phyloP scores from a whole-genome alignment of 1,139 yeast genomes.

The Saccharomyces hybrid region DNA sequence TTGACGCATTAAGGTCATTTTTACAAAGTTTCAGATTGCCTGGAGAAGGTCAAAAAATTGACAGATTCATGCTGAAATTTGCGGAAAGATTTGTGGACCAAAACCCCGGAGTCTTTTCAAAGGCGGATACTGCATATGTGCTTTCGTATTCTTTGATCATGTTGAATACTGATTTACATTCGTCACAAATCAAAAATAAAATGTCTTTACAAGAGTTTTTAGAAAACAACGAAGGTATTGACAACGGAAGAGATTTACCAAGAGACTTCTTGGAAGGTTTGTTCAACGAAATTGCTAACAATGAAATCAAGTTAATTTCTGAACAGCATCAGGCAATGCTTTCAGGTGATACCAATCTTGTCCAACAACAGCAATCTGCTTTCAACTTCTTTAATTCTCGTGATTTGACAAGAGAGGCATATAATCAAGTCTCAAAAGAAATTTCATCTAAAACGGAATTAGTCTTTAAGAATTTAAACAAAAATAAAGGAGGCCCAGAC shows the following conservation, averaged over 20 bases:
- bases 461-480: slow-evolving; percentile 65
- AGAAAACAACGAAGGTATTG: slow-evolving; percentile 84
- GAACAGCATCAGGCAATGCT: slow-evolving; percentile 92
- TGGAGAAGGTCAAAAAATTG: slow-evolving; percentile 97
- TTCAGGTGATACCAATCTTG: slow-evolving; percentile 49
- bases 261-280: slow-evolving; percentile 60
- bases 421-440: slow-evolving; percentile 84
- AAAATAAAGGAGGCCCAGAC: slow-evolving; percentile 25
- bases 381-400: slow-evolving; percentile 68
- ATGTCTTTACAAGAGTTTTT: slow-evolving; percentile 87
- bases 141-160: slow-evolving; percentile 87
- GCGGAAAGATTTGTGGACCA: slow-evolving; percentile 88
- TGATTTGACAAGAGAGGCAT: slow-evolving; percentile 77
- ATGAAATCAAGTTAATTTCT: slow-evolving; percentile 85
- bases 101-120: slow-evolving; percentile 76
- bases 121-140: slow-evolving; percentile 91
- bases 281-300: slow-evolving; percentile 64
- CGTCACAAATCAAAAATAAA: slow-evolving; percentile 73
- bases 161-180: slow-evolving; percentile 91
- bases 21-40: slow-evolving; percentile 89
- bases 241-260: slow-evolving; percentile 82
- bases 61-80: slow-evolving; percentile 91
- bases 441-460: slow-evolving; percentile 86
- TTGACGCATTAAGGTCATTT: slow-evolving; percentile 77
- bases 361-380: slow-evolving; percentile 39